phyloP scores from a whole-genome alignment of 75 land plant genomes.

The Picea sitchensis region DNA sequence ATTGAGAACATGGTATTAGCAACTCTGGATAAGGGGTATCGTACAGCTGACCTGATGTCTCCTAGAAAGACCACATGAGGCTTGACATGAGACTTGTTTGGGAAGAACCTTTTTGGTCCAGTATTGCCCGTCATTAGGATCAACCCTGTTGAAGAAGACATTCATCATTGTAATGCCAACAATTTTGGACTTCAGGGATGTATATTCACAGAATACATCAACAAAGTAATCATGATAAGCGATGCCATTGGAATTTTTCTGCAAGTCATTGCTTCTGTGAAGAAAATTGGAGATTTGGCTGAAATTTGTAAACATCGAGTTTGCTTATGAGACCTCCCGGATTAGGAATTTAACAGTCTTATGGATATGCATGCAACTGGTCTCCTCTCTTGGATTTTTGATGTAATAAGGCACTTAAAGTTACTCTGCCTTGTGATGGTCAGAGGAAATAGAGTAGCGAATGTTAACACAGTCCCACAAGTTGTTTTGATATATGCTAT shows the following conservation, averaged over 20 bases:
- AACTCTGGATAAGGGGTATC: too few relatives aligned
- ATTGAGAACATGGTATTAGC: too few relatives aligned
- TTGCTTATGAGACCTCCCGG: conserved; percentile 69
- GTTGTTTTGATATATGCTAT: conserved; percentile 70
- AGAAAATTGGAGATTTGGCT: conserved; percentile 49
- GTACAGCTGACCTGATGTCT: too few relatives aligned
- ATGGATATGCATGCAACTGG: conserved; percentile 65
- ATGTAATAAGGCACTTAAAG: conserved; percentile 74
- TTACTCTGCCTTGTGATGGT: conserved; percentile 48
- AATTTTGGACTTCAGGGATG: too few relatives aligned
- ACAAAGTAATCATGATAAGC: conserved; percentile 11
- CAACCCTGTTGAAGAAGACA: too few relatives aligned
- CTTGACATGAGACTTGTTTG: too few relatives aligned
- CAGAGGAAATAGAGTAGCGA: conserved; percentile 13
- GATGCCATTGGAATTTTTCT: conserved; percentile 90
- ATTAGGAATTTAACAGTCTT: conserved; percentile 41
- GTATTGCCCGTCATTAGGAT: too few relatives aligned
- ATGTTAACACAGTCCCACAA: conserved; percentile 11
- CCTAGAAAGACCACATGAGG: too few relatives aligned
- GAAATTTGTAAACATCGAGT: conserved; percentile 63
- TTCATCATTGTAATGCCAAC: too few relatives aligned
- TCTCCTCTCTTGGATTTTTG: conserved; percentile 72
- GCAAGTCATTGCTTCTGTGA: conserved; percentile 79
- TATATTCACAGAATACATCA: too few relatives aligned
- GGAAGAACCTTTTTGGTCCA: too few relatives aligned